Conservation (phyloP, 257 asterid genomes). For the Cynanchum wilfordii region DNA sequence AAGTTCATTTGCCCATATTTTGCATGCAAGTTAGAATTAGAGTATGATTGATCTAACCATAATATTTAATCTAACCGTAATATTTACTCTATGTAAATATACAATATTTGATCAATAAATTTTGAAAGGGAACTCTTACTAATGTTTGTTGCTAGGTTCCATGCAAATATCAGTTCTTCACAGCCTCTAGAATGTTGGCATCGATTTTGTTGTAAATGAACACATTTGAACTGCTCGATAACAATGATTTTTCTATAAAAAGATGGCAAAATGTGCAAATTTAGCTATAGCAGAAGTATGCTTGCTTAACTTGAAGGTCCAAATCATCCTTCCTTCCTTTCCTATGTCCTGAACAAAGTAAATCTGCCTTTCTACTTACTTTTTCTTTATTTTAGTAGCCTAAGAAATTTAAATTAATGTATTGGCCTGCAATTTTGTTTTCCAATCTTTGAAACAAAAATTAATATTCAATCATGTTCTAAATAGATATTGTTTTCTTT, state of each 20-base stretch:
- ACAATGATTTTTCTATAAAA: too few species aligned
- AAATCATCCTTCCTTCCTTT: background rate
- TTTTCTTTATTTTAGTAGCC: background rate
- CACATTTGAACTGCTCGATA: background rate
- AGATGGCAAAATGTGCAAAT: too few species aligned
- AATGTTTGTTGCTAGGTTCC: background rate
- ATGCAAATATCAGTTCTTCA: background rate
- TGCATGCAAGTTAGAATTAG: background rate
- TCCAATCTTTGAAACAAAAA: background rate
- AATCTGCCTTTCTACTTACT: too few species aligned
- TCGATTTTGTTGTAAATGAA: background rate
- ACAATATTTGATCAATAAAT: background rate
- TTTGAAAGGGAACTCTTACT: background rate
- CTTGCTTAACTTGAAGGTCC: background rate
- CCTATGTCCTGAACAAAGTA: background rate
- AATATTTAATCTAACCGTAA: background rate
- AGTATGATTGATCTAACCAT: too few species aligned
- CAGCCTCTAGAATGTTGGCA: background rate
- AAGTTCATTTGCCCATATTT: background rate
- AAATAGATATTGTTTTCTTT: constrained; percentile 5
- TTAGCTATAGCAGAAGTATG: background rate
- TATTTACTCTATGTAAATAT: background rate
- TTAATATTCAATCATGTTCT: background rate
- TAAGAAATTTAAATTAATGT: background rate
- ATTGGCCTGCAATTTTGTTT: background rate